Evolutionary conservation across 306 rosid species (phyloP).

Genomic region (Begonia fuchsioides): DNA sequence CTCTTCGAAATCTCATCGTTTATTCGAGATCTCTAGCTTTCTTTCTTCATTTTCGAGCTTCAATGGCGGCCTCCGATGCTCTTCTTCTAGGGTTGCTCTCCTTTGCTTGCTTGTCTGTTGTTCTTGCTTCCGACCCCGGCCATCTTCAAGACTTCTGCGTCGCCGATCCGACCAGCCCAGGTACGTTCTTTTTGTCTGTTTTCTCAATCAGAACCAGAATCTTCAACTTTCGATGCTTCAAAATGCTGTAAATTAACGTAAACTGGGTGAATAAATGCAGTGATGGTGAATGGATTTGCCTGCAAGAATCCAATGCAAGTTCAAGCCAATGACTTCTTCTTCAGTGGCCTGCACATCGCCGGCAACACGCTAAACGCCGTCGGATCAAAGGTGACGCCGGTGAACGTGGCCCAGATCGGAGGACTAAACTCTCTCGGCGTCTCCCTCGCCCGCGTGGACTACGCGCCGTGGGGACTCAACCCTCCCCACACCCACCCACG

Average conservation of each 20-base stretch:
- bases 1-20: no score
- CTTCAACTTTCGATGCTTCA: not conserved
- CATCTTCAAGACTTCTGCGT: constrained; percentile 40
- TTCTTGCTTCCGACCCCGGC: constrained; percentile 10
- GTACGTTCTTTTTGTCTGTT: not conserved
- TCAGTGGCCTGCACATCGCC: constrained; percentile 12
- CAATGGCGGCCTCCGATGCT: constrained; percentile 11
- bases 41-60: no score
- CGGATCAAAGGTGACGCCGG: constrained; percentile 17
- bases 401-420: constrained; percentile 11
- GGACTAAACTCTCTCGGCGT: constrained; percentile 27
- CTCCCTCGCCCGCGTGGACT: constrained; percentile 21
- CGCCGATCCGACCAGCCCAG: constrained; percentile 12
- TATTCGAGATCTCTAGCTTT: no score
- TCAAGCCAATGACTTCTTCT: constrained; percentile 12
- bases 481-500: constrained; percentile 38
- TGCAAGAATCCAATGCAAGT: constrained; percentile 21
- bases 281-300: constrained; percentile 12
- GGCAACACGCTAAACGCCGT: constrained; percentile 14
- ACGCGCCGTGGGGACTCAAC: constrained; percentile 17
- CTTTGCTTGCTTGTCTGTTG: constrained; percentile 2
- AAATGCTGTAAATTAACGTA: not conserved
- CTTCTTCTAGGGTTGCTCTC: constrained; percentile 2
- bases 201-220: no score
- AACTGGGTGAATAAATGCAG: constrained; percentile 4